Conservation (phyloP, 108 stramenopile genomes). For the Nitzschia sp. region DNA sequence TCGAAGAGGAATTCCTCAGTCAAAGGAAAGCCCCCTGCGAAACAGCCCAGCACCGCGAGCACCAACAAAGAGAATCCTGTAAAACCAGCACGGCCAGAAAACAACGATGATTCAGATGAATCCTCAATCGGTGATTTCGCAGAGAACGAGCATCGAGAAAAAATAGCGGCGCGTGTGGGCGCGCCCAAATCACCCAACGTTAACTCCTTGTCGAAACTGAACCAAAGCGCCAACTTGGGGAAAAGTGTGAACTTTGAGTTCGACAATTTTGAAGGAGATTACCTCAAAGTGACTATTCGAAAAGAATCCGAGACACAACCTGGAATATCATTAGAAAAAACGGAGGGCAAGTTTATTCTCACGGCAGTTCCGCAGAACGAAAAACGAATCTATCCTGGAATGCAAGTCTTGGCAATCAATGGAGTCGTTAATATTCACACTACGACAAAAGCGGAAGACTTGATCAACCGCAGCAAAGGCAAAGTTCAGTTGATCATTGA, state of each 20-base stretch:
- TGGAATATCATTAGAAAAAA: conserved; percentile 9
- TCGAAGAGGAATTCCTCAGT: not conserved
- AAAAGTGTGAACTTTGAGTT: conserved; percentile 5
- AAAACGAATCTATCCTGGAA: conserved; percentile 10
- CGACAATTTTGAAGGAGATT: conserved; percentile 17
- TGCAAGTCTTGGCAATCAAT: conserved; percentile 31
- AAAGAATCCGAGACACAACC: conserved; percentile 17
- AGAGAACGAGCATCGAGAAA: not conserved
- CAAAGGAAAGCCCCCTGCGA: not conserved
- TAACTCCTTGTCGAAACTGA: not conserved
- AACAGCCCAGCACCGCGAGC: not conserved
- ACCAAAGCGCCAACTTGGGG: not conserved
- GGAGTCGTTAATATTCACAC: conserved; percentile 10
- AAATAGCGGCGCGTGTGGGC: not conserved
- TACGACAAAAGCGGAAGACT: conserved; percentile 12
- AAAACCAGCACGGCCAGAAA: not conserved
- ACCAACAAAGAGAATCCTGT: not conserved
- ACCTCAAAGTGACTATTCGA: conserved; percentile 7
- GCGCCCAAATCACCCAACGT: conserved; percentile 1
- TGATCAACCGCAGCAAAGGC: conserved; percentile 15
- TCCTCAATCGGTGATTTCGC: conserved; percentile 7
- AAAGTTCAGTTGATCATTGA: conserved; percentile 10
- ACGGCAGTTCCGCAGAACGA: conserved; percentile 16
- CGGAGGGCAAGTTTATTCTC: conserved; percentile 18
- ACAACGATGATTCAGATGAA: not conserved